A percentile compares a stretch with the other conserved stretches of the same genome.
Conservation (phyloP, 2,329 filamentous ascomycete species). For the Colletotrichum phormii region DNA sequence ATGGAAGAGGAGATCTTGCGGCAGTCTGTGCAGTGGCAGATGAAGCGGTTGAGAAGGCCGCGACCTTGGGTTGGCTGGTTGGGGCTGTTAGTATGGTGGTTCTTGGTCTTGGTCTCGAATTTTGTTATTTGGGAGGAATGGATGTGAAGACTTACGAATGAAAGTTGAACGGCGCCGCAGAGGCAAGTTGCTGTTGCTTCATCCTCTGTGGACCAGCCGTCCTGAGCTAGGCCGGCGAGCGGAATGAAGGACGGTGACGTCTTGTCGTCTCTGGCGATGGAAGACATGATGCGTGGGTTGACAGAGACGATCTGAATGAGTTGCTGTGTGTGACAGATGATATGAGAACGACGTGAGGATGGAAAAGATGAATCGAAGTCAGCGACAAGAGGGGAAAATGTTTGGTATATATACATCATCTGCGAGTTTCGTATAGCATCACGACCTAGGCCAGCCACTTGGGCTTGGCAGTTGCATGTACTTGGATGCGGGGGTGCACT, state of each 20-base stretch:
- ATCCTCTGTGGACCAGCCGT: slow-evolving; percentile 58
- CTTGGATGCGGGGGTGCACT: not conserved
- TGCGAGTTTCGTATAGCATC: not conserved
- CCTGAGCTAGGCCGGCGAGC: slow-evolving; percentile 43
- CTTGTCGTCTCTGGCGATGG: slow-evolving; percentile 4
- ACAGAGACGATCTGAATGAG: too few relatives aligned
- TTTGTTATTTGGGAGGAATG: too few relatives aligned
- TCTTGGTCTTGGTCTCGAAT: accelerated
- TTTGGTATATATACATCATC: not conserved
- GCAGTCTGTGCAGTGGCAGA: slow-evolving; percentile 72
- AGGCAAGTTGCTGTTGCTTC: slow-evolving; percentile 69
- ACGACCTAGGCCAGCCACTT: not conserved
- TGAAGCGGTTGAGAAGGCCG: slow-evolving; percentile 60
- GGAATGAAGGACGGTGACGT: slow-evolving; percentile 47
- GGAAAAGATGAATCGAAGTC: not conserved
- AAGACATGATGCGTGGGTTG: not conserved
- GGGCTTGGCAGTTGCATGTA: not conserved
- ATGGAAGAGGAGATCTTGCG: slow-evolving; percentile 72
- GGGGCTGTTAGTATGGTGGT: not conserved
- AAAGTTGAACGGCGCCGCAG: slow-evolving; percentile 67
- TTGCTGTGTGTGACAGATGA: not conserved
- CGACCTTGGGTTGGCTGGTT: slow-evolving; percentile 56
- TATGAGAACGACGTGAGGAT: not conserved
- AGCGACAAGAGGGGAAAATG: not conserved
- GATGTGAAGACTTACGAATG: slow-evolving; percentile 55